Base-by-base conservation (phyloP, 176 grass and related monocot genomes). In the Cenchrus fungigraminus region DNA sequence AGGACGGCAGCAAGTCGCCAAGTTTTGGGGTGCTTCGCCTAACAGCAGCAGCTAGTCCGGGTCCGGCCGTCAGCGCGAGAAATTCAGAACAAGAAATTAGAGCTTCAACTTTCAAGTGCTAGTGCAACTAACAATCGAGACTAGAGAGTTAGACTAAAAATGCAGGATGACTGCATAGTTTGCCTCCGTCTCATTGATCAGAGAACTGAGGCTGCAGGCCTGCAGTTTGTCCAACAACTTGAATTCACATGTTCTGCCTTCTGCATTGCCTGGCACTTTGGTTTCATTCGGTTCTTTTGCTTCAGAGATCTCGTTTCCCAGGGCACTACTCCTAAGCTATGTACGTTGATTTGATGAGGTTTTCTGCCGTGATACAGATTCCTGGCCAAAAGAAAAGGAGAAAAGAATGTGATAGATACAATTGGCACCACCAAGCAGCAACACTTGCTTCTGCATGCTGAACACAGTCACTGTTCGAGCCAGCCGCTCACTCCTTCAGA, bases 391-490 rank as follows among this genome's bases (percentile, higher is more conserved):
- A 40, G 25, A 40, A 40, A 40, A 40, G 37, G 1, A 40, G 37
- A 40, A 40, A 40, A 40, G n/a, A 62, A 28, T 74, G 67, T 40
- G 37, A 46, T 16, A 32, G 4, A 50, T 37, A 73, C 22, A 68
- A 65, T 70, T 80, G 46, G 56, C 67, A 73, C 79, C 56, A 58
- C 11, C 14, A 49, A 49, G 19, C 44, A 12, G 19, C 29, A 12
- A 64, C 25, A 34, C 28, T 55, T 67, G 59, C 59, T 50, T 51
- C 61, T 76, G 56, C 52, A 68, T 73, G 44, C 67, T 78, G 14
- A 29, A 50, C 80, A 46, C 25, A 42, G 2, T 67, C 44, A 1
- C 44, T 43, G 46, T 74, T 79, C 58, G 42, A 68, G 43, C 68
- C 25, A 60, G 59, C 15, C 28, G 20, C 11, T 37, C 28, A 29